Evolutionary conservation across 441 rosid species (phyloP), one percentile per base, ranked within the genome.

Genomic region (Gossypium trilobum): DNA sequence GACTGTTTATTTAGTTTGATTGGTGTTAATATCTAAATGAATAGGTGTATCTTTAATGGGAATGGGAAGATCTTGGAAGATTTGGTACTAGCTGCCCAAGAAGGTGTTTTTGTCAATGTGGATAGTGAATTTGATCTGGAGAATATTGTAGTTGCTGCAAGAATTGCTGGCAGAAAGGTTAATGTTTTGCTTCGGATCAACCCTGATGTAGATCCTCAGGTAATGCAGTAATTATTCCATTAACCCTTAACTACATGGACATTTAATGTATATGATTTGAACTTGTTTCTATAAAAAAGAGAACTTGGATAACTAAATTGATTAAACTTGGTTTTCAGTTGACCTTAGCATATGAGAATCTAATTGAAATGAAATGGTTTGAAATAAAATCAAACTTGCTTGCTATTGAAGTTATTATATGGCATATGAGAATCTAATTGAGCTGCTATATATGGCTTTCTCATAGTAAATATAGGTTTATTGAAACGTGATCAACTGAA

Each of bases 171-270:
- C 61, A 88, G 88, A 81, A 86, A 84, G 85, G 97, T 92, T 73
- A 92, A 92, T 80, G 98, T 95, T 42, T 79, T 95, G 73, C 96
- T 95, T 51, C 95, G 98, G 65, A 92, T 95, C 79, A 95, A 95
- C 82, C 99, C 99, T 1, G 99, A 95, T 73, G 99, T 95, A 5
- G 98, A 95, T 75, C 97, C 98, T 78, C 99, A 95, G 98, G 99
- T 48, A 72, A 29, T 72, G 57, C 29, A 1, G 22, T 48, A 29
- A 1, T 54, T 56, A 0, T 20, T 1, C 13, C 23, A 31, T 22
- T 22, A 62, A 7, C n/a, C 7, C 5, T 61, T 39, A 9, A 57
- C 61, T 9, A 57, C 25, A 13, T 22, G 29, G 6, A 56, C 14
- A 20, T 20, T 56, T 31, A 61, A 61, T 61, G 48, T 6, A 31